Evolutionary conservation across 345 rosid genomes (phyloP).

Genomic region (Salix exigua): DNA sequence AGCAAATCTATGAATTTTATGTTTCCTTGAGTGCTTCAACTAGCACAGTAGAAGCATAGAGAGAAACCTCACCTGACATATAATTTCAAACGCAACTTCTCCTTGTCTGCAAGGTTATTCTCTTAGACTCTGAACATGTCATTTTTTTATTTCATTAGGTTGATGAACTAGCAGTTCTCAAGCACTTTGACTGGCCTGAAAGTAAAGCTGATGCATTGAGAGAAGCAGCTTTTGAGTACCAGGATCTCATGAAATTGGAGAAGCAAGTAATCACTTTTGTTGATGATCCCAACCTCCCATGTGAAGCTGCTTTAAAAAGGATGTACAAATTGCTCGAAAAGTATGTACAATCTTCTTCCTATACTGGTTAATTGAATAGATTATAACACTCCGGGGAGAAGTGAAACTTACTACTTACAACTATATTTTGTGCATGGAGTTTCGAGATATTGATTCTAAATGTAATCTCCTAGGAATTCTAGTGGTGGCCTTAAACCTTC

Average conservation of each 20-base stretch:
- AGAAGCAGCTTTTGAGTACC: conserved; percentile 96
- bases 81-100: not conserved
- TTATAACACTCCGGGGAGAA: not conserved
- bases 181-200: conserved; percentile 99
- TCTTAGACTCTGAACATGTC: not conserved
- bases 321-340: conserved; percentile 94
- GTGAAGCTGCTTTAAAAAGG: conserved; percentile 87
- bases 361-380: conserved; percentile 2
- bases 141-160: conserved; percentile 44
- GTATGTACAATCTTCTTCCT: conserved; percentile 42
- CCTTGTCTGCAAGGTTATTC: not conserved
- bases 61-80: not conserved
- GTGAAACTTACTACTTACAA: not conserved
- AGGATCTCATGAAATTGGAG: conserved; percentile 85
- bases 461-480: not conserved
- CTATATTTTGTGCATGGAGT: not conserved
- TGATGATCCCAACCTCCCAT: conserved; percentile 78
- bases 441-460: not conserved
- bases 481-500: not conserved
- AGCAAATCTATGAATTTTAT: not conserved
- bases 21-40: not conserved
- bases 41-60: not conserved
- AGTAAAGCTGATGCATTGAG: conserved; percentile 94
- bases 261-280: conserved; percentile 70
- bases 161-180: conserved; percentile 95